Conservation (phyloP, 163 green algal genomes). For the Chlorella variabilis region DNA sequence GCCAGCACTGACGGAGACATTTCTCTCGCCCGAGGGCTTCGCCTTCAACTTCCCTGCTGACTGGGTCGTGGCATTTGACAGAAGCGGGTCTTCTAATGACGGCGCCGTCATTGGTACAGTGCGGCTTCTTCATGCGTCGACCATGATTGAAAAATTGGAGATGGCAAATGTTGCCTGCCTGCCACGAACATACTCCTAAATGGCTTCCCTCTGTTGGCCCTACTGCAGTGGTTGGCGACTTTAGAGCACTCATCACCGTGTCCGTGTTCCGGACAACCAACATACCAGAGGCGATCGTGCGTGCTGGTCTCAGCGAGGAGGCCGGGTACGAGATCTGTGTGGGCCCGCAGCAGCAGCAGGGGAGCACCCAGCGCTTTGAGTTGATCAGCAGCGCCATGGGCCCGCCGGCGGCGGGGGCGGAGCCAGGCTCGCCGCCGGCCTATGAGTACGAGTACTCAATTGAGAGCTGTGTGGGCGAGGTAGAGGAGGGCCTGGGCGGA, state of each 20-base stretch:
- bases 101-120: constrained; percentile 33
- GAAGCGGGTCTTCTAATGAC: constrained; percentile 15
- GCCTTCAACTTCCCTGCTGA: constrained; percentile 34
- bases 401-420: background rate
- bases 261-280: constrained; percentile 14
- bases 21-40: constrained; percentile 33
- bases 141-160: background rate
- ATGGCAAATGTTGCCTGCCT: too few species aligned
- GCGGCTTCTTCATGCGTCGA: background rate
- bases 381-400: constrained; percentile 12
- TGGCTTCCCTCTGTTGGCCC: too few species aligned
- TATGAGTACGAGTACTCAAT: constrained; percentile 42
- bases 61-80: constrained; percentile 49
- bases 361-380: constrained; percentile 30
- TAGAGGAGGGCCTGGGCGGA: constrained; percentile 37
- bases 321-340: constrained; percentile 75
- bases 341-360: constrained; percentile 79
- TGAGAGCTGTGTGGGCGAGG: constrained; percentile 34
- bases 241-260: constrained; percentile 14
- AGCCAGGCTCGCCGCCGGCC: background rate
- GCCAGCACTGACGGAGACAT: constrained; percentile 1
- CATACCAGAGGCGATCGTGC: background rate
- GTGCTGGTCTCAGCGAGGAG: constrained; percentile 10
- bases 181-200: too few species aligned
- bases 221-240: constrained; percentile 26